Evolutionary conservation across 768 basidiomycete species (phyloP).

Genomic region (Lactarius indigo): DNA sequence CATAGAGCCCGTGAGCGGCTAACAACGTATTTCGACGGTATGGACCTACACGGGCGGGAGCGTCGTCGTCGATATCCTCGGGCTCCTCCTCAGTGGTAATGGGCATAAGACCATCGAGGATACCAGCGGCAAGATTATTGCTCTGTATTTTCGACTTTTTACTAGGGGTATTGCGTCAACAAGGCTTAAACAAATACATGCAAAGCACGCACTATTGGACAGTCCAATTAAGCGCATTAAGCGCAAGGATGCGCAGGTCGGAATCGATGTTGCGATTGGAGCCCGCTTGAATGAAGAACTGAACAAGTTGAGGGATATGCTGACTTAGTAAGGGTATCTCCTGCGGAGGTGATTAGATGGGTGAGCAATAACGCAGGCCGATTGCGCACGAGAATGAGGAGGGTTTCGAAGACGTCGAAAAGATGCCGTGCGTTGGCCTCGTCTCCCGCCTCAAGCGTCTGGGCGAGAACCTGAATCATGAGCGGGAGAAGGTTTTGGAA

Average conservation of each 20-base stretch:
- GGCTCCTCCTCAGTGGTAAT: slow-evolving; percentile 93
- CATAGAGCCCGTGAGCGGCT: slow-evolving; percentile 12
- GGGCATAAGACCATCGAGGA: slow-evolving; percentile 90
- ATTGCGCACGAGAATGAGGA: slow-evolving; percentile 77
- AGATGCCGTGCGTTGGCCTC: slow-evolving; percentile 81
- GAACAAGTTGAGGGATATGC: slow-evolving; percentile 80
- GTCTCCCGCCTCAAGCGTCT: slow-evolving; percentile 74
- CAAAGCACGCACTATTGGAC: slow-evolving; percentile 75
- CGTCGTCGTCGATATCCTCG: slow-evolving; percentile 89
- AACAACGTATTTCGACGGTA: background rate
- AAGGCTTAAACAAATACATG: background rate
- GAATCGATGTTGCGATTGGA: slow-evolving; percentile 69
- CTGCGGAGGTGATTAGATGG: slow-evolving; percentile 37
- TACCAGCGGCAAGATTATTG: slow-evolving; percentile 75
- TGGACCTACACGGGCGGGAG: slow-evolving; percentile 76
- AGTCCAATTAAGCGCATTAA: slow-evolving; percentile 95
- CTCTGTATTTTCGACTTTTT: slow-evolving; percentile 96
- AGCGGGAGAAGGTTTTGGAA: slow-evolving; percentile 84
- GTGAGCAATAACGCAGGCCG: background rate
- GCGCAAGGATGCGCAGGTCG: slow-evolving; percentile 82
- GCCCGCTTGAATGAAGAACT: slow-evolving; percentile 84
- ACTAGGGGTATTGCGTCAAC: slow-evolving; percentile 40
- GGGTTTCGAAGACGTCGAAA: slow-evolving; percentile 94
- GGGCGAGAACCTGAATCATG: slow-evolving; percentile 87
- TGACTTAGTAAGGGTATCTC: slow-evolving; percentile 92